These are phyloP conservation scores for Periglandula ipomoeae DNA, from an alignment of 2,329 filamentous ascomycete species.

Conservation along the genomic window DNA sequence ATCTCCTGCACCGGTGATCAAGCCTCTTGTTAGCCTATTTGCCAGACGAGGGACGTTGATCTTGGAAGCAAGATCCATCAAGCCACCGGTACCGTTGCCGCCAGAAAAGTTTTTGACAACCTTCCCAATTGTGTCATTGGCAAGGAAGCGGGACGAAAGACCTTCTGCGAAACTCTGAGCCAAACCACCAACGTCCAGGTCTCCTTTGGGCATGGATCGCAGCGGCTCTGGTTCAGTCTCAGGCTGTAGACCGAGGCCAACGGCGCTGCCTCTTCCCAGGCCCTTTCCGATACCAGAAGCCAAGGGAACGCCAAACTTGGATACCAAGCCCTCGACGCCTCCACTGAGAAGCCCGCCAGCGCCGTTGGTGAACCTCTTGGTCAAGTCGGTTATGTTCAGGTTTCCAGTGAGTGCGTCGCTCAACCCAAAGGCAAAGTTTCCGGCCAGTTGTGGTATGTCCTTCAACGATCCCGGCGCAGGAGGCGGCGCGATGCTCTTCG, in stretches of 20 bases:
- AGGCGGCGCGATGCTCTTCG: slow-evolving; percentile 7
- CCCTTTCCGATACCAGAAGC: slow-evolving; percentile 20
- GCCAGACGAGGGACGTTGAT: slow-evolving; percentile 20
- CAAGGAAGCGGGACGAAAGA: slow-evolving; percentile 21
- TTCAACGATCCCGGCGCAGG: slow-evolving; percentile 4
- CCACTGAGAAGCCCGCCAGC: background rate
- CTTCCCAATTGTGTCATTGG: slow-evolving; percentile 21
- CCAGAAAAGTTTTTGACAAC: slow-evolving; percentile 9
- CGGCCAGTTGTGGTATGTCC: slow-evolving; percentile 12
- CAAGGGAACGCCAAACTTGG: slow-evolving; percentile 11
- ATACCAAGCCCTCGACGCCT: slow-evolving; percentile 2
- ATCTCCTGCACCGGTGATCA: slow-evolving; percentile 25
- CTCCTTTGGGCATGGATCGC: background rate
- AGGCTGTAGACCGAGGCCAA: slow-evolving; percentile 20
- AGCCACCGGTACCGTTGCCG: background rate
- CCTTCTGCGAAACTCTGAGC: slow-evolving; percentile 17
- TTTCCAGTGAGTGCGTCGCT: slow-evolving; percentile 13
- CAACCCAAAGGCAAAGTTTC: slow-evolving; percentile 15
- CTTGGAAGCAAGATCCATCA: slow-evolving; percentile 11
- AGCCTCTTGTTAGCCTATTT: slow-evolving; percentile 25
- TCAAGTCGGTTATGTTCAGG: slow-evolving; percentile 11
- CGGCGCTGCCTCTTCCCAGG: slow-evolving; percentile 15
- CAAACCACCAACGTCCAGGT: slow-evolving; percentile 13
- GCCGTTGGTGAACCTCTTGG: background rate
- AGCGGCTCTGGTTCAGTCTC: slow-evolving; percentile 13